A percentile compares a stretch with the other conserved stretches of the same genome.
Conservation (phyloP, 2,329 filamentous ascomycete genomes). For the Scorias spongiosa region DNA sequence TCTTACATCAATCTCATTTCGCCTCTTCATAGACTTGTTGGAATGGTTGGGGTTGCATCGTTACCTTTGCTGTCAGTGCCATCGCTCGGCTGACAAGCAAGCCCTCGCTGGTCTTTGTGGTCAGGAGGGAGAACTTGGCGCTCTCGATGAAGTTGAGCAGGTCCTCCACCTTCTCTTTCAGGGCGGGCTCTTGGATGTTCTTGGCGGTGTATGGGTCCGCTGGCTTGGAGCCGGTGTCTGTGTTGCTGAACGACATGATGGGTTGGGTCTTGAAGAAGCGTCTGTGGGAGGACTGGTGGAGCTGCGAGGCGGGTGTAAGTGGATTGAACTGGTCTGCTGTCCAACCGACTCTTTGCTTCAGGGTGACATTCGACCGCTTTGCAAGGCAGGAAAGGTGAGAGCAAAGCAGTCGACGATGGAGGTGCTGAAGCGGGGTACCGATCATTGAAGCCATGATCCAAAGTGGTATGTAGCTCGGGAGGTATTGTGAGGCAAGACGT, state of each 20-base stretch:
- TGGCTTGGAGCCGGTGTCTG: conserved; percentile 45
- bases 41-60: conserved; percentile 4
- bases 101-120: conserved; percentile 53
- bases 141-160: conserved; percentile 54
- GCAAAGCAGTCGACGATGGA: neutral
- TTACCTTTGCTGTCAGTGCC: conserved; percentile 65
- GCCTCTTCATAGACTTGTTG: too few relatives aligned
- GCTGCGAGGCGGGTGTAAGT: neutral
- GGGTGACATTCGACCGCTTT: neutral
- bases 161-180: conserved; percentile 63
- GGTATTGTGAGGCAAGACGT: too few relatives aligned
- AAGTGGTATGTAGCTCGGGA: too few relatives aligned
- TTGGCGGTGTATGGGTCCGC: conserved; percentile 69
- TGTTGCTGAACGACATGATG: conserved; percentile 39
- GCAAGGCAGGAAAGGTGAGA: neutral
- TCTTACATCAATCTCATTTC: neutral
- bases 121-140: conserved; percentile 81
- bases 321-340: neutral
- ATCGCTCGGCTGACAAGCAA: conserved; percentile 69
- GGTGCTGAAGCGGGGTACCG: neutral
- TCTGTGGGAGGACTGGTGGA: neutral
- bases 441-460: neutral
- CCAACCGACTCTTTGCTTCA: neutral
- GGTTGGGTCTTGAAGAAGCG: conserved; percentile 3
- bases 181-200: conserved; percentile 54